Evolutionary conservation across 441 rosid genomes (phyloP).

Genomic region (Viola pubescens): DNA sequence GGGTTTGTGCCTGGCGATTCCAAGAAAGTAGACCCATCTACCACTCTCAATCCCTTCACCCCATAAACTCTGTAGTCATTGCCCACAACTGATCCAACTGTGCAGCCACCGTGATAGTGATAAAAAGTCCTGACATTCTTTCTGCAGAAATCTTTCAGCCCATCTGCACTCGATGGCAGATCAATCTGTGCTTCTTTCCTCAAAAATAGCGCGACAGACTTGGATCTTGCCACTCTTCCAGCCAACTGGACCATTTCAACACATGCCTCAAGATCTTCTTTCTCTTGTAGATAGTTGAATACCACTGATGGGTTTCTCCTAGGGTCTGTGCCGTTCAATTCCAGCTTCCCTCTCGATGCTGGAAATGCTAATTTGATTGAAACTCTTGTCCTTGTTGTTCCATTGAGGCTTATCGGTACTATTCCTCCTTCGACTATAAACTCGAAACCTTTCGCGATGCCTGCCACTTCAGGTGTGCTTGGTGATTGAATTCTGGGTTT

Average conservation of each 20-base stretch:
- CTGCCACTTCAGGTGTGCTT: conserved; percentile 61
- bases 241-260: conserved; percentile 48
- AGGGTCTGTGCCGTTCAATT: conserved; percentile 21
- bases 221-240: conserved; percentile 44
- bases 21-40: conserved; percentile 58
- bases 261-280: conserved; percentile 44
- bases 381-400: conserved; percentile 41
- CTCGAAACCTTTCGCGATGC: conserved; percentile 45
- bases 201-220: conserved; percentile 36
- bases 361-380: conserved; percentile 65
- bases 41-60: conserved; percentile 39
- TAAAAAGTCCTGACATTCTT: conserved; percentile 52
- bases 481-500: conserved; percentile 37
- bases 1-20: conserved; percentile 84
- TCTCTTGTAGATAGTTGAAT: conserved; percentile 52
- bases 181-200: conserved; percentile 23
- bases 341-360: conserved; percentile 51
- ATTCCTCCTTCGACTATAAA: conserved; percentile 52
- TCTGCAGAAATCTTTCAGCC: conserved; percentile 44
- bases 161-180: conserved; percentile 17
- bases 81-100: conserved; percentile 55
- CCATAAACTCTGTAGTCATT: conserved; percentile 42
- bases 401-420: conserved; percentile 39
- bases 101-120: conserved; percentile 69
- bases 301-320: conserved; percentile 31